Evolutionary conservation across 768 basidiomycete species (phyloP).

Genomic region (Hirschioporus abietinus): DNA sequence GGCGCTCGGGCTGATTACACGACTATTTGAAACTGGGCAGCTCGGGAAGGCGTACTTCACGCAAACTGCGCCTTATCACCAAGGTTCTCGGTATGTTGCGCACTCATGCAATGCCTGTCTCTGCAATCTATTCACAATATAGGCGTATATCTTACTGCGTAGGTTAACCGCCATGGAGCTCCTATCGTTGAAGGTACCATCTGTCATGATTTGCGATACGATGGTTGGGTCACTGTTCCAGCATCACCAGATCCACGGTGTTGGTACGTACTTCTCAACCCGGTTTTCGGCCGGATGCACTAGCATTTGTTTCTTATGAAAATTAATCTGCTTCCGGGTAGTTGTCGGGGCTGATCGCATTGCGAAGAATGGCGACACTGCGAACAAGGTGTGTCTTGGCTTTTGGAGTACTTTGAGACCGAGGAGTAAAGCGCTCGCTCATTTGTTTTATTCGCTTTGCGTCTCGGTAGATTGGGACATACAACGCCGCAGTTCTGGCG

Average conservation of each 20-base stretch:
- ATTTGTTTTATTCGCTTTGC: not conserved
- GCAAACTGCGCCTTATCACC: conserved; percentile 92
- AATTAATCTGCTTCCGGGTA: conserved; percentile 20
- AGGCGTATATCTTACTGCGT: not conserved
- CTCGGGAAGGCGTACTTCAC: conserved; percentile 86
- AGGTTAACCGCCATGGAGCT: conserved; percentile 90
- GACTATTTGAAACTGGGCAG: conserved; percentile 72
- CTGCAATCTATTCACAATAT: not conserved
- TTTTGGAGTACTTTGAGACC: not conserved
- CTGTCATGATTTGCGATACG: conserved; percentile 94
- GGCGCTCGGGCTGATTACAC: conserved; percentile 88
- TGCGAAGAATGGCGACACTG: conserved; percentile 92
- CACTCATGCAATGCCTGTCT: not conserved
- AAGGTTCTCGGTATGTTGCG: conserved; percentile 65
- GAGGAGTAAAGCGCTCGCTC: not conserved
- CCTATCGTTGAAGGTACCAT: conserved; percentile 75
- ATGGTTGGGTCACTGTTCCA: conserved; percentile 97
- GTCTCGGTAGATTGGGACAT: conserved; percentile 74
- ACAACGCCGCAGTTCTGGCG: conserved; percentile 92
- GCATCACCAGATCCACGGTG: conserved; percentile 74
- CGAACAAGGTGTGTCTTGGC: conserved; percentile 67
- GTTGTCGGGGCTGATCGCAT: conserved; percentile 88
- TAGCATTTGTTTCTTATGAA: not conserved
- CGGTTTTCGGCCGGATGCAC: not conserved
- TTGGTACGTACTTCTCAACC: conserved; percentile 42